phyloP scores from a whole-genome alignment of 2,329 filamentous ascomycete species.

The Exophiala sp. region DNA sequence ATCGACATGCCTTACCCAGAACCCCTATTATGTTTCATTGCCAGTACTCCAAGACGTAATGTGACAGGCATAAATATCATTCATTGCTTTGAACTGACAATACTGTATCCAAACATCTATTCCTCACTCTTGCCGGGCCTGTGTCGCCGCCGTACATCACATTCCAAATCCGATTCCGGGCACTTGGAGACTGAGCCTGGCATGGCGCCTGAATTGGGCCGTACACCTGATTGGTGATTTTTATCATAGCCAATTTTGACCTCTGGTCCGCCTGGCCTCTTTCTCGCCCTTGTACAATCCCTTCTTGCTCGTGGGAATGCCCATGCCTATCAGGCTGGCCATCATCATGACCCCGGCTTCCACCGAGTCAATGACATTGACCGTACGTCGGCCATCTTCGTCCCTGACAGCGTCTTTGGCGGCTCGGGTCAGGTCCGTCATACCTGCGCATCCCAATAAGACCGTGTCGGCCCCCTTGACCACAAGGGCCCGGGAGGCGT shows the following conservation, averaged over 20 bases:
- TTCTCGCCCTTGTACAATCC: slow-evolving; percentile 31
- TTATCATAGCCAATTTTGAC: slow-evolving; percentile 30
- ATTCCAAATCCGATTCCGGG: no score
- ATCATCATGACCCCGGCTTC: slow-evolving; percentile 36
- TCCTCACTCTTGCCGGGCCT: no score
- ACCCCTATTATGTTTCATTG: no score
- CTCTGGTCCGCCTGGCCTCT: slow-evolving; percentile 27
- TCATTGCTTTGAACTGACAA: no score
- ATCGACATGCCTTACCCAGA: no score
- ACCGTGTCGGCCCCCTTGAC: slow-evolving; percentile 41
- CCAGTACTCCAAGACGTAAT: no score
- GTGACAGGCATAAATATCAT: no score
- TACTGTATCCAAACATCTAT: no score
- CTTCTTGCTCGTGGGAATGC: slow-evolving; percentile 31
- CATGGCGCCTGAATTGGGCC: no score
- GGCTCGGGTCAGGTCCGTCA: slow-evolving; percentile 43
- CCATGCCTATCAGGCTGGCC: slow-evolving; percentile 29
- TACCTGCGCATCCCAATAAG: slow-evolving; percentile 46
- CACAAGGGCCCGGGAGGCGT: slow-evolving; percentile 38
- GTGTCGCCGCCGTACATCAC: no score
- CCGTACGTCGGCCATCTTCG: slow-evolving; percentile 33
- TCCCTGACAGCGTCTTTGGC: slow-evolving; percentile 45
- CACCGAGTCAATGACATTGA: slow-evolving; percentile 50
- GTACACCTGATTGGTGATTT: no score
- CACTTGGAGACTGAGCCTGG: no score